Conservation (phyloP, 1,284 basidiomycete species). For the Stygiomarasmius scandens region DNA sequence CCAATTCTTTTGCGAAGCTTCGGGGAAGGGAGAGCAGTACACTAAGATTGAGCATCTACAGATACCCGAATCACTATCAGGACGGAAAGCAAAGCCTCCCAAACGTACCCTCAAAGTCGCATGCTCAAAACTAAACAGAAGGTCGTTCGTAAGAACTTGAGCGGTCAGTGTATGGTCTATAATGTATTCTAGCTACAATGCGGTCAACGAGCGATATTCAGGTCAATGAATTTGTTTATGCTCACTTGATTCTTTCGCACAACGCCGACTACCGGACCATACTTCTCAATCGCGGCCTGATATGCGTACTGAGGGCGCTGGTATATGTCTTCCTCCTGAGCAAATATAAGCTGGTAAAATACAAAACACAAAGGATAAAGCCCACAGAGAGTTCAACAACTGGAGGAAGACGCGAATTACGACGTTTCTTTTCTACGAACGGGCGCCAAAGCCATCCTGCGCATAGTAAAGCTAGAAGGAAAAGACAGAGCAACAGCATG, state of each 20-base stretch:
- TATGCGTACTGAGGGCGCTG: background rate
- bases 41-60: constrained; percentile 19
- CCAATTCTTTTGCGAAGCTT: constrained; percentile 22
- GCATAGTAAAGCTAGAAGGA: background rate
- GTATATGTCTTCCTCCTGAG: background rate
- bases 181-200: constrained; percentile 35
- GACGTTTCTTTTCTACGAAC: background rate
- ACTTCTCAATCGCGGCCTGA: background rate
- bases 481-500: too few species aligned
- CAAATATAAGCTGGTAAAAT: background rate
- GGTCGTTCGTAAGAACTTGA: constrained; percentile 32
- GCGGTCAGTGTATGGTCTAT: constrained; percentile 26
- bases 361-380: background rate
- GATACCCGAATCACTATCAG: too few species aligned
- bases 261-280: background rate
- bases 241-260: background rate
- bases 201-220: background rate
- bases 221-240: background rate
- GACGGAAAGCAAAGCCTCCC: background rate
- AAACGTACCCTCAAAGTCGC: constrained; percentile 30
- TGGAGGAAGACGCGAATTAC: background rate
- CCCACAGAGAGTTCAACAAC: background rate
- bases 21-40: constrained; percentile 19
- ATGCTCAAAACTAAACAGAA: constrained; percentile 36
- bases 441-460: background rate